Base-by-base conservation (phyloP, 257 asterid species). In the Nicotiana tomentosiformis region DNA sequence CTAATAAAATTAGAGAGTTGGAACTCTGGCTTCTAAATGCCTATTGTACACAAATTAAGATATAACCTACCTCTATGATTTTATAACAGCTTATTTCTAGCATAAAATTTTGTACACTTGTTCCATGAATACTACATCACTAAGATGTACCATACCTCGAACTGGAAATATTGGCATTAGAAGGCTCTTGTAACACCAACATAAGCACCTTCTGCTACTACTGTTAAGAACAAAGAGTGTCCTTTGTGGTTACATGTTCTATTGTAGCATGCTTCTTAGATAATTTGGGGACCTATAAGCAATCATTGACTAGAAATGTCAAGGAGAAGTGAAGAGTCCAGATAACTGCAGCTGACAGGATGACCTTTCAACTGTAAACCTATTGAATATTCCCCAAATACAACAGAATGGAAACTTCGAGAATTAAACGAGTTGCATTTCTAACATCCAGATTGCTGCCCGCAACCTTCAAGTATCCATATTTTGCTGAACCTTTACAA, bases 211-310 rank as follows among this genome's bases (percentile, higher is more conserved):
- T 70, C 6, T 39, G 35, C 33, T 10, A n/a, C 78, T n/a, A 39
- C n/a, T 5, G 46, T 70, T 32, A 70, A 70, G 49, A 70, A 10
- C 58, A 70, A 39, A 70, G n/a, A 70, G 32, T 20, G 58, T 29
- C 35, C n/a, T 29, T 67, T 67, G 77, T 67, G 35, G 77, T 51
- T 35, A 39, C 6, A 70, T 11, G 58, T 43, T 69, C 32, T 39
- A 10, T 5, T n/a, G 33, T 69, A 69, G 8, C 77, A 39, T 20
- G 33, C 43, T 68, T 43, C 58, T 43, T 12, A 46, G n/a, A 72
- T 72, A 43, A 43, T 72, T 72, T 23, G 32, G 78, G 78, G 35
- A 72, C 60, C 77, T 69, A 69, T 69, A 69, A 68, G 10, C 32
- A n/a, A n/a, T 39, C 57, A 57, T 39, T 3, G 4, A n/a, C 57